Conservation (phyloP, 2,329 filamentous ascomycete species). For the Thielaviopsis ethacetica region DNA sequence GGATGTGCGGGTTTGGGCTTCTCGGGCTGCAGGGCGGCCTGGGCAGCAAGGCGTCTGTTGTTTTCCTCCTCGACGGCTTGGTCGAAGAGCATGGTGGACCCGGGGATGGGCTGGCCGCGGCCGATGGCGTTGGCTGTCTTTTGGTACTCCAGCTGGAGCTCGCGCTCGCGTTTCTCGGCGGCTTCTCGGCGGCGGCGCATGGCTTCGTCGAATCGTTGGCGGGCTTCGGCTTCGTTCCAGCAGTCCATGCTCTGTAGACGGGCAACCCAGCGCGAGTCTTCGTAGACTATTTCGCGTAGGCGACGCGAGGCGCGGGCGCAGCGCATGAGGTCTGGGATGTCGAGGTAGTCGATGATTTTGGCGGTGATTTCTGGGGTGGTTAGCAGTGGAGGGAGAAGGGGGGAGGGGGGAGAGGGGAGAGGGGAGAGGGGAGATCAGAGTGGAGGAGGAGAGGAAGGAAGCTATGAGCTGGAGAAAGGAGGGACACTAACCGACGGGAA, state of each 20-base stretch:
- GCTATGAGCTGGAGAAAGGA: too few relatives aligned
- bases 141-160: too few relatives aligned
- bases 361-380: slow-evolving; percentile 74
- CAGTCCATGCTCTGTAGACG: slow-evolving; percentile 72
- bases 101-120: slow-evolving; percentile 12
- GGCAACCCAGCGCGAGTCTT: slow-evolving; percentile 89
- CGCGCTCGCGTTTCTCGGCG: slow-evolving; percentile 13
- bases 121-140: not conserved
- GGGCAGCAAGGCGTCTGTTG: slow-evolving; percentile 15
- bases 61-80: slow-evolving; percentile 43
- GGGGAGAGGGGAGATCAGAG: not conserved
- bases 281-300: slow-evolving; percentile 96
- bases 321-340: slow-evolving; percentile 67
- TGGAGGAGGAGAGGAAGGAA: not conserved
- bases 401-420: not conserved
- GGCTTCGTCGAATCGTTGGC: slow-evolving; percentile 61
- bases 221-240: slow-evolving; percentile 81
- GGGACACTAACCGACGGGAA: slow-evolving; percentile 42
- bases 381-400: not conserved
- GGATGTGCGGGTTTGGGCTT: slow-evolving; percentile 8
- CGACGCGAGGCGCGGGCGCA: slow-evolving; percentile 73
- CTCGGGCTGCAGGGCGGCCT: slow-evolving; percentile 16
- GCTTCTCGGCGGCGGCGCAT: slow-evolving; percentile 22
- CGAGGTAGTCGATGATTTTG: slow-evolving; percentile 75
- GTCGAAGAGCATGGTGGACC: slow-evolving; percentile 54